These are phyloP conservation scores for Rhizopogon vesiculosus DNA, from an alignment of 768 basidiomycete genomes.

Conservation along the genomic window DNA sequence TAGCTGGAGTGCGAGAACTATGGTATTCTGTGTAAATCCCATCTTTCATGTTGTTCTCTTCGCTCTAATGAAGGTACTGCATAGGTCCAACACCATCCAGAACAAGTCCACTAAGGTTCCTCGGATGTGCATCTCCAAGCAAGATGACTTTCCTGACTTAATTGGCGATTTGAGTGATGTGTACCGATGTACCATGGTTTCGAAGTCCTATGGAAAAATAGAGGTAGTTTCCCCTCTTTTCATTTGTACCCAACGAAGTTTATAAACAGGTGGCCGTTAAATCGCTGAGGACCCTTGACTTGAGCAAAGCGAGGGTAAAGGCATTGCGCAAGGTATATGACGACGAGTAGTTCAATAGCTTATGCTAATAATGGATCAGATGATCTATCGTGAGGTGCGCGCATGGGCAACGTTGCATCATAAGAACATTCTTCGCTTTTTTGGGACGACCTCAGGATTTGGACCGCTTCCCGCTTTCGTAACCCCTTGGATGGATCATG, in stretches of 20 bases:
- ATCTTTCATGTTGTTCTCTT: not conserved
- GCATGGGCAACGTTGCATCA: slow-evolving; percentile 6
- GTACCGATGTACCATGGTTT: not conserved
- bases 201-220: not conserved
- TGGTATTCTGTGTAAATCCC: not conserved
- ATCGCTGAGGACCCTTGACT: not conserved
- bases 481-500: slow-evolving; percentile 23
- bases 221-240: not conserved
- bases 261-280: not conserved
- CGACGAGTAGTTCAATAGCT: not conserved
- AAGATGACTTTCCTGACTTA: not conserved
- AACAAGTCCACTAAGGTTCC: not conserved
- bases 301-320: not conserved
- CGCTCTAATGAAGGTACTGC: not conserved
- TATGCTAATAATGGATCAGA: not conserved
- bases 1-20: not conserved
- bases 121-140: not conserved
- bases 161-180: not conserved
- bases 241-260: not conserved
- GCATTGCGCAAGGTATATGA: not conserved
- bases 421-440: slow-evolving; percentile 14
- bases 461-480: slow-evolving; percentile 19
- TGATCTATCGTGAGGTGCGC: not conserved
- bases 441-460: slow-evolving; percentile 15
- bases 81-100: not conserved